Percentiles rank a stretch among this genome's conserved stretches.
Conservation (phyloP, 2,329 filamentous ascomycete genomes). For the Parafenestella ontariensis region DNA sequence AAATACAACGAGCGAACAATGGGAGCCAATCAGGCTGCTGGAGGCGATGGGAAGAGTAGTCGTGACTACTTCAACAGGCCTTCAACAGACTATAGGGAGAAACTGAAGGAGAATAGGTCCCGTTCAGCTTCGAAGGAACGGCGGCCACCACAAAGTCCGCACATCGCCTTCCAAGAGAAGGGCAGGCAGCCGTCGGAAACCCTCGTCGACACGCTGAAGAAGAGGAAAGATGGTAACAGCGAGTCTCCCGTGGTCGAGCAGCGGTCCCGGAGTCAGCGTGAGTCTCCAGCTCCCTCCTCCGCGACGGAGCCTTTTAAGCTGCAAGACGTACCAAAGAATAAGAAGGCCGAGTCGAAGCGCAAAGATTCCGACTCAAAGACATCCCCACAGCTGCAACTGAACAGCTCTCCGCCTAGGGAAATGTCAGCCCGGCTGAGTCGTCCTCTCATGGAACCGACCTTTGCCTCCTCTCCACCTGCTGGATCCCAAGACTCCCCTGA, state of each 20-base stretch:
- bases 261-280: slow-evolving; percentile 53
- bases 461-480: slow-evolving; percentile 48
- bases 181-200: slow-evolving; percentile 70
- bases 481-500: slow-evolving; percentile 46
- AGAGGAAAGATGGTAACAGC: slow-evolving; percentile 45
- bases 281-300: slow-evolving; percentile 43
- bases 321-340: slow-evolving; percentile 78
- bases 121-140: slow-evolving; percentile 55
- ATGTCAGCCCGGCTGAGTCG: slow-evolving; percentile 44
- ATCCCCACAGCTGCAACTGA: slow-evolving; percentile 39
- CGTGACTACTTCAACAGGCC: slow-evolving; percentile 56
- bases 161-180: slow-evolving; percentile 91
- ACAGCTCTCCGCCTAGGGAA: slow-evolving; percentile 51
- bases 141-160: slow-evolving; percentile 68
- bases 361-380: slow-evolving; percentile 55
- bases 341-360: slow-evolving; percentile 56
- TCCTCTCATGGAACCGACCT: slow-evolving; percentile 42
- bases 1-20: slow-evolving; percentile 36
- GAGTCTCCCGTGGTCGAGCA: slow-evolving; percentile 54
- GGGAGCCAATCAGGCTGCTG: slow-evolving; percentile 21
- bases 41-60: slow-evolving; percentile 34
- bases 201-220: slow-evolving; percentile 62
- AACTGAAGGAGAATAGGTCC: slow-evolving; percentile 51
- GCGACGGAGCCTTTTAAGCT: slow-evolving; percentile 68
- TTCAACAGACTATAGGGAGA: slow-evolving; percentile 49